Conservation (phyloP, 257 asterid species). For the Buddleja alternifolia region DNA sequence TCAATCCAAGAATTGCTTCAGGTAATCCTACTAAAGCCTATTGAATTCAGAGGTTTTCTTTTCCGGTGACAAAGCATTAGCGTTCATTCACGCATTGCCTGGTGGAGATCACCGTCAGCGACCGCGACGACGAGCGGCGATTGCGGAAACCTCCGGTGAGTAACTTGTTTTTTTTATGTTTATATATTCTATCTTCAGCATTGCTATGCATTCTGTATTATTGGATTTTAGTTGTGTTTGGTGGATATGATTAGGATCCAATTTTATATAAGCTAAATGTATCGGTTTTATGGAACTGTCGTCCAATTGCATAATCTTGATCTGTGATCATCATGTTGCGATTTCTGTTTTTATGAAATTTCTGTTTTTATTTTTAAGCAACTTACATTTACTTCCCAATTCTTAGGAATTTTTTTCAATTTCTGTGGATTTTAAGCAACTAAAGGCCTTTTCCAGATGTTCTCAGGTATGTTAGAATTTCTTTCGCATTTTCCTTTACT, state of each 20-base stretch:
- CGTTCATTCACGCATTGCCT: background rate
- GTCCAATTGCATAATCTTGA: background rate
- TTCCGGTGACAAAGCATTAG: background rate
- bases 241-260: background rate
- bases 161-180: background rate
- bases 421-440: too few species aligned
- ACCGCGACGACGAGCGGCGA: conserved; percentile 22
- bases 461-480: too few species aligned
- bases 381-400: too few species aligned
- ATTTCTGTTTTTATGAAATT: too few species aligned
- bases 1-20: background rate
- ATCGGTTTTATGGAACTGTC: conserved; percentile 6
- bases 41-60: conserved; percentile 17
- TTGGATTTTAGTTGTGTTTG: background rate
- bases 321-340: conserved; percentile 5
- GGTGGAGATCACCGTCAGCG: conserved; percentile 33
- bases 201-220: background rate
- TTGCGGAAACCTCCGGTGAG: conserved; percentile 16
- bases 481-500: too few species aligned
- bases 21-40: background rate
- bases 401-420: too few species aligned
- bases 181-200: background rate
- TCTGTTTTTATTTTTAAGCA: too few species aligned
- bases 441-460: too few species aligned
- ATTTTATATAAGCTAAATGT: conserved; percentile 4